These are phyloP conservation scores for Colletotrichum sublineola DNA, from an alignment of 2,329 filamentous ascomycete species.

Conservation along the genomic window DNA sequence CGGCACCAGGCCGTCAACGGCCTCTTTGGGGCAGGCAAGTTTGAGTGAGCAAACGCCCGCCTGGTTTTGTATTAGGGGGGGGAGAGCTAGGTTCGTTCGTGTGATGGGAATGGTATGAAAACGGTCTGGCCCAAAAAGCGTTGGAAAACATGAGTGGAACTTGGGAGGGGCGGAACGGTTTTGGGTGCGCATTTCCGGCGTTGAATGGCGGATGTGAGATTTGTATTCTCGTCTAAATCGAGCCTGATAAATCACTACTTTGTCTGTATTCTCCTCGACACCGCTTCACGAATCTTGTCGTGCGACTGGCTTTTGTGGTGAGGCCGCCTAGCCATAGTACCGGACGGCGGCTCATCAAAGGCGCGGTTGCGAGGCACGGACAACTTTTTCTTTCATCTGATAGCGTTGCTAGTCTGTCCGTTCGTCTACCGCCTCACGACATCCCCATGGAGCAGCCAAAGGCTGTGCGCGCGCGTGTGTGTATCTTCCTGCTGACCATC, in stretches of 20 bases:
- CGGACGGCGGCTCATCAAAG: not conserved
- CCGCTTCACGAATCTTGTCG: not conserved
- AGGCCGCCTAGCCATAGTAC: not conserved
- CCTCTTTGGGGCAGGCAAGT: slow-evolving; percentile 68
- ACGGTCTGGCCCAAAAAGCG: not conserved
- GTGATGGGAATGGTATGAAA: not conserved
- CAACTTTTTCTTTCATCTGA: not conserved
- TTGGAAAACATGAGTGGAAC: not conserved
- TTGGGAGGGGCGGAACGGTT: not conserved
- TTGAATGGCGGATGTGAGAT: not conserved
- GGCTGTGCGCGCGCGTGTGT: not conserved
- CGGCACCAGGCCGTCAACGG: slow-evolving; percentile 70
- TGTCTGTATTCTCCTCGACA: not conserved
- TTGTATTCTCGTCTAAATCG: not conserved
- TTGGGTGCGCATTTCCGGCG: not conserved
- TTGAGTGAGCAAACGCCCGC: slow-evolving; percentile 55
- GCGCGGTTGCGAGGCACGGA: too few species aligned
- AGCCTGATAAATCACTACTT: not conserved
- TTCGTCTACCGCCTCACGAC: slow-evolving; percentile 6
- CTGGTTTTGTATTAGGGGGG: not conserved
- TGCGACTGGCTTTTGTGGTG: not conserved
- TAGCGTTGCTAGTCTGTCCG: slow-evolving; percentile 4
- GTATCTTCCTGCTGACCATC: not conserved
- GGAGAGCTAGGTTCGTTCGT: not conserved
- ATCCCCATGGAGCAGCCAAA: not conserved